Percentiles rank a stretch among this genome's conserved stretches.
These are phyloP conservation scores for Sporothrix brunneoviolacea DNA, from an alignment of 2,329 filamentous ascomycete species.

Conservation along the genomic window DNA sequence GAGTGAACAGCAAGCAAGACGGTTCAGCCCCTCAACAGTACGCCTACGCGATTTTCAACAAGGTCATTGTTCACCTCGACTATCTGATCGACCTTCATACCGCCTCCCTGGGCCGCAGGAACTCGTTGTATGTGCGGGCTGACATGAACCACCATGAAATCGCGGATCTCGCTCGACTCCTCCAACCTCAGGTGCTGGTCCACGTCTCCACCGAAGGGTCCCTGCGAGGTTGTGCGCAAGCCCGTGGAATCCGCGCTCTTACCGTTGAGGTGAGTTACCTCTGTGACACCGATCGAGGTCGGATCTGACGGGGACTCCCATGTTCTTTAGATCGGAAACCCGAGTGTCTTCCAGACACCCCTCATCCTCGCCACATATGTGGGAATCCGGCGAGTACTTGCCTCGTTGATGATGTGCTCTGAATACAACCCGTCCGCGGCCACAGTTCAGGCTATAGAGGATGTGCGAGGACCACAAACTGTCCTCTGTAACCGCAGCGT, in stretches of 20 bases:
- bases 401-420: not conserved
- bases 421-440: not conserved
- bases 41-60: not conserved
- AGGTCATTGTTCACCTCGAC: slow-evolving; percentile 4
- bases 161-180: not conserved
- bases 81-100: slow-evolving; percentile 5
- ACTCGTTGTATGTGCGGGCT: slow-evolving; percentile 3
- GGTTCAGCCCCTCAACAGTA: slow-evolving; percentile 3
- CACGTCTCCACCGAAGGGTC: not conserved
- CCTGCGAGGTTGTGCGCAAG: not conserved
- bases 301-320: not conserved
- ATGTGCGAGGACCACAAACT: not conserved
- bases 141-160: slow-evolving; percentile 8
- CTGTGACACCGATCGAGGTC: not conserved
- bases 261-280: not conserved
- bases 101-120: not conserved
- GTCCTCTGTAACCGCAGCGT: slow-evolving; percentile 1
- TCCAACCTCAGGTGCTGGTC: not conserved
- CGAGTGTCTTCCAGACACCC: slow-evolving; percentile 1
- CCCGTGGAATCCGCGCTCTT: not conserved
- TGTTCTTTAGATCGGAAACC: slow-evolving; percentile 4
- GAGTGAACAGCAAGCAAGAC: not conserved
- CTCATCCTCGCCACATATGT: not conserved
- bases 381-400: not conserved
- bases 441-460: not conserved